Evolutionary conservation across 1,284 basidiomycete genomes (phyloP).

Genomic region (Fomitopsis palustris): DNA sequence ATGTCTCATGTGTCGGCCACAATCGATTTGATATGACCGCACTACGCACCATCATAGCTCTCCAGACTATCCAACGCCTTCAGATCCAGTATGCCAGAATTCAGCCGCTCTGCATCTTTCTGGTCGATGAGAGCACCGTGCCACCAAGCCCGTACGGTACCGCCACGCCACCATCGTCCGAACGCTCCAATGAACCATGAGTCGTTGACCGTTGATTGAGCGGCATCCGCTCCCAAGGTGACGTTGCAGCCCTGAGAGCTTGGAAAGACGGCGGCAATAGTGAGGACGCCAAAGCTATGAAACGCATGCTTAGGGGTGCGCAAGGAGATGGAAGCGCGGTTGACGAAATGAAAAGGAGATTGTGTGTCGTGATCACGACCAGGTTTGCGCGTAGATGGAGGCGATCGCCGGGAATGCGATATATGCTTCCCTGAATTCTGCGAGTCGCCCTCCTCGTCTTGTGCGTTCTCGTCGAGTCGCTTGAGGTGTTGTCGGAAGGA

Average conservation of each 20-base stretch:
- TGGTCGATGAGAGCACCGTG: conserved; percentile 58
- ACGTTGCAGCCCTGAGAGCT: conserved; percentile 24
- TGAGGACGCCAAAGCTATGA: conserved; percentile 81
- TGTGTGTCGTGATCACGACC: conserved; percentile 31
- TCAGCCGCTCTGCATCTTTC: conserved; percentile 70
- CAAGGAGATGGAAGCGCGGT: conserved; percentile 87
- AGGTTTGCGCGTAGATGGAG: conserved; percentile 23
- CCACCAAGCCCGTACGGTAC: conserved; percentile 67
- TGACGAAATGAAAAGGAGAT: conserved; percentile 81
- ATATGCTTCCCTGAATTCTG: conserved; percentile 31
- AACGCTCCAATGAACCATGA: conserved; percentile 88
- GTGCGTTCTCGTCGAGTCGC: conserved; percentile 71
- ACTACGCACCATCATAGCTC: conserved; percentile 54
- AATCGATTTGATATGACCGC: conserved; percentile 8
- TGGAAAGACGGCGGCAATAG: conserved; percentile 76
- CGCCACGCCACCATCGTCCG: conserved; percentile 85
- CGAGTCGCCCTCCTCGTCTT: conserved; percentile 42
- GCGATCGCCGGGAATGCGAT: conserved; percentile 31
- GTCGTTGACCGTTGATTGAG: conserved; percentile 55
- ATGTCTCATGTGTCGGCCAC: background rate
- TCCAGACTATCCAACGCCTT: conserved; percentile 64
- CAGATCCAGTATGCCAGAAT: conserved; percentile 68
- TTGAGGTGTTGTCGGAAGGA: conserved; percentile 93
- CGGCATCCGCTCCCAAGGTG: conserved; percentile 32
- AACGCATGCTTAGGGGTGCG: conserved; percentile 92